Conservation (phyloP, 202 grass and related monocot genomes). For the Eragrostis tef region DNA sequence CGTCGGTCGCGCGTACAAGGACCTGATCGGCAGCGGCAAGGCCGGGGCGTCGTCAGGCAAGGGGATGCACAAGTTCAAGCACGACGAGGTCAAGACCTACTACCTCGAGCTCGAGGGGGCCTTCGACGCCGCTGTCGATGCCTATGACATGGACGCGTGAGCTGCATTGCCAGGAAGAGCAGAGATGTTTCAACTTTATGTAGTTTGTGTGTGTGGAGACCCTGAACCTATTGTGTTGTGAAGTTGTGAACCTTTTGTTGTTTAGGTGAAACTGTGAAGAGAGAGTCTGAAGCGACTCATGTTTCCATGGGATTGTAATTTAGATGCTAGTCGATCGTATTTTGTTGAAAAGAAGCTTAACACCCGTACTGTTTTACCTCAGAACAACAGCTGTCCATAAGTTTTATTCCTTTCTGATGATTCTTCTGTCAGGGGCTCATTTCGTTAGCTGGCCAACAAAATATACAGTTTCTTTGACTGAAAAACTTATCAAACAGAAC, state of each 20-base stretch:
- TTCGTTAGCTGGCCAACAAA: too few relatives aligned
- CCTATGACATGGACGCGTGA: background rate
- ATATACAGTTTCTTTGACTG: too few relatives aligned
- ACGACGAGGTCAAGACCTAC: slow-evolving; percentile 39
- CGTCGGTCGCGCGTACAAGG: slow-evolving; percentile 14
- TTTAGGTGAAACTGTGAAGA: background rate
- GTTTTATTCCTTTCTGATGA: too few relatives aligned
- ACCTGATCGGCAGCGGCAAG: background rate
- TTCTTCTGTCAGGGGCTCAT: too few relatives aligned
- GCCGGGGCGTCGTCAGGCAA: background rate
- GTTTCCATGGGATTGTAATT: too few relatives aligned
- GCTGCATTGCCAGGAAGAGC: background rate
- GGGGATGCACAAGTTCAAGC: slow-evolving; percentile 39
- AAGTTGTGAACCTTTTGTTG: background rate
- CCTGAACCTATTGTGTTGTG: background rate
- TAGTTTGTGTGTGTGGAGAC: background rate
- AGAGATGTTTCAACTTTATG: background rate
- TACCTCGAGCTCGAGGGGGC: slow-evolving; percentile 12
- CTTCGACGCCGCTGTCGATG: background rate
- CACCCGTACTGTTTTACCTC: too few relatives aligned
- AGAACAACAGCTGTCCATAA: too few relatives aligned
- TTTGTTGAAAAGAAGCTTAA: too few relatives aligned
- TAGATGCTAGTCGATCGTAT: too few relatives aligned
- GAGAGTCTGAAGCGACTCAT: background rate
- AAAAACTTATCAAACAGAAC: too few relatives aligned